phyloP scores from a whole-genome alignment of 129 eudicot species.

The Kitagawia praeruptora region DNA sequence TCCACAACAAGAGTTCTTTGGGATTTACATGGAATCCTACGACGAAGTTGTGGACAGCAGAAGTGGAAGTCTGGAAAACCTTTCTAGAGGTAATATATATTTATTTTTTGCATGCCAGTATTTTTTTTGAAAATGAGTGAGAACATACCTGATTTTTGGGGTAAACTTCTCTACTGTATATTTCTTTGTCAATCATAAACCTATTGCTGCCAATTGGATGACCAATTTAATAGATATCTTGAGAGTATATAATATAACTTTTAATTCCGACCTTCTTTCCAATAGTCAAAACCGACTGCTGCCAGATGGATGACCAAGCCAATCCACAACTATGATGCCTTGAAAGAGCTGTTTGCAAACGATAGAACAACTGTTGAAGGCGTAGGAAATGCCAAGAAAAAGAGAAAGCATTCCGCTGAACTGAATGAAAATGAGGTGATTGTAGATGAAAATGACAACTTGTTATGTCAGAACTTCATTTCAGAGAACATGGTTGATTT shows the following conservation, averaged over 20 bases:
- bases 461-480: neutral
- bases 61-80: constrained; percentile 6
- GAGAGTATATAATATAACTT: neutral
- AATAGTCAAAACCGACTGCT: neutral
- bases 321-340: constrained; percentile 2
- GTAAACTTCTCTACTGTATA: no score
- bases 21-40: neutral
- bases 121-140: neutral
- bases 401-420: neutral
- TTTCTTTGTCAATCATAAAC: neutral
- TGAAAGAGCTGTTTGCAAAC: neutral
- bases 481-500: neutral
- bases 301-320: neutral
- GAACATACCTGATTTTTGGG: no score
- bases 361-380: neutral
- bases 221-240: neutral
- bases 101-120: neutral
- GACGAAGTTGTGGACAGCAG: constrained; percentile 4
- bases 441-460: constrained; percentile 1
- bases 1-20: neutral
- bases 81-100: neutral
- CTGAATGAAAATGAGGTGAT: constrained; percentile 4
- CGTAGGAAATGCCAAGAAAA: neutral
- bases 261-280: neutral
- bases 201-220: neutral